Evolutionary conservation across 2,329 filamentous ascomycete genomes (phyloP), one percentile per base, ranked within the genome.

Genomic region (Xylogone sp.): DNA sequence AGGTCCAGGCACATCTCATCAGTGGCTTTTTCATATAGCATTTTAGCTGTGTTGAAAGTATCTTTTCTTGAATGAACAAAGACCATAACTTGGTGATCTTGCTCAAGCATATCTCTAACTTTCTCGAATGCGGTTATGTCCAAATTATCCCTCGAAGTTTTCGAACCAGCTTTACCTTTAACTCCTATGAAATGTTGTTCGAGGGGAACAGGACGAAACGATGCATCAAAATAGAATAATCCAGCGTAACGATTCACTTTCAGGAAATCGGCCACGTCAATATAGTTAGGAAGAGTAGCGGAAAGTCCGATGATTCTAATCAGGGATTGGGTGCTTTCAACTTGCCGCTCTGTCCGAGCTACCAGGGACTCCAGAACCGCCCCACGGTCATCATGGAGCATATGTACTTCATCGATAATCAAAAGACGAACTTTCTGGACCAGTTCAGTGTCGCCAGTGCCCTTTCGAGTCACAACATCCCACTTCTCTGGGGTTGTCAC

Each of bases 401-500:
- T 99, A 66, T 99, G 94, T 1, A 99, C 94, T 72, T 99, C 94
- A 69, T 99, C 94, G 56, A 99, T 97, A 63, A 99, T 97, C 54
- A 99, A 79, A 2, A 99, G 77, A 10, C 93, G 84, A 21, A 99
- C 94, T 68, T 99, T 99, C 63, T 99, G 94, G 13, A 99, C 95
- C 2, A 99, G 81, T 66, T 97, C 94, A 0, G 94, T 97, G 66
- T 99, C 94, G 16, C 95, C 94, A 1, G 92, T 97, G 51, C 93
- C 95, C 71, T 97, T 99, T 55, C 94, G 82, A 2, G 94, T 99
- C 4, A 99, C 90, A 1, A 99, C 94, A 68, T 99, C 94, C 95
- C 95, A 99, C 71, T 99, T 99, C 71, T 99, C 94, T 31, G 94
- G 94, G 0, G 94, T 99, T 0, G 95, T 99, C 46, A 99, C 94